Evolutionary conservation across 208 protist genomes (phyloP).

Genomic region (Leishmania tarentolae): DNA sequence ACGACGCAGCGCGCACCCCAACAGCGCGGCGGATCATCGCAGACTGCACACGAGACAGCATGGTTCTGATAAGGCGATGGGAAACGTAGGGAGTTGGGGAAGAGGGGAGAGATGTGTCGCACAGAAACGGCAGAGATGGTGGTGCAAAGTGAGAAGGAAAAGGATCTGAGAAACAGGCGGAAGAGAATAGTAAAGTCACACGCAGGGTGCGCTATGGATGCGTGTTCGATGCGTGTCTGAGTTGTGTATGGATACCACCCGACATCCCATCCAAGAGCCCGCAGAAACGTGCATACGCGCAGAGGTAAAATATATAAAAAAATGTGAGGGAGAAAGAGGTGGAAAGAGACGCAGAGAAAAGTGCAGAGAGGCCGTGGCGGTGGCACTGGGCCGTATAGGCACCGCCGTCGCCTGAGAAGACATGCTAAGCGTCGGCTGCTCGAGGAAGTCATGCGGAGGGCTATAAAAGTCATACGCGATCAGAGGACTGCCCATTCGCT

Average conservation of each 20-base stretch:
- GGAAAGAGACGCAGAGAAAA: background rate
- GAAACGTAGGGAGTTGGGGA: background rate
- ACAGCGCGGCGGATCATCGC: constrained; percentile 43
- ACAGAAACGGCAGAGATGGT: background rate
- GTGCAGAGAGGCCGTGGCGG: background rate
- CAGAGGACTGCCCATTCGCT: background rate
- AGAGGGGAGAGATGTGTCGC: background rate
- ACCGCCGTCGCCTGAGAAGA: background rate
- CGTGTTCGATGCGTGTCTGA: background rate
- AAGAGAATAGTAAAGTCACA: background rate
- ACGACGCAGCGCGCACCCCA: constrained; percentile 32
- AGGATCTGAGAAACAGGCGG: background rate
- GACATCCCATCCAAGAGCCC: background rate
- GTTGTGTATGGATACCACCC: background rate
- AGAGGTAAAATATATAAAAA: background rate
- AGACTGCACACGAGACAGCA: constrained; percentile 69
- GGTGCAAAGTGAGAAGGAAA: background rate
- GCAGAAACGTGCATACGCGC: too few relatives aligned
- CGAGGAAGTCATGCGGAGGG: background rate
- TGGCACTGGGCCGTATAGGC: background rate
- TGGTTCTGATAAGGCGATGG: constrained; percentile 3
- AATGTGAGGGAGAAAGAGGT: background rate
- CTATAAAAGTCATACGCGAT: background rate
- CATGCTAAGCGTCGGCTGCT: background rate
- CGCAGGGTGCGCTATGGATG: too few relatives aligned